These are phyloP conservation scores for Colletotrichum sp. DNA, from an alignment of 2,329 filamentous ascomycete genomes.

Conservation along the genomic window DNA sequence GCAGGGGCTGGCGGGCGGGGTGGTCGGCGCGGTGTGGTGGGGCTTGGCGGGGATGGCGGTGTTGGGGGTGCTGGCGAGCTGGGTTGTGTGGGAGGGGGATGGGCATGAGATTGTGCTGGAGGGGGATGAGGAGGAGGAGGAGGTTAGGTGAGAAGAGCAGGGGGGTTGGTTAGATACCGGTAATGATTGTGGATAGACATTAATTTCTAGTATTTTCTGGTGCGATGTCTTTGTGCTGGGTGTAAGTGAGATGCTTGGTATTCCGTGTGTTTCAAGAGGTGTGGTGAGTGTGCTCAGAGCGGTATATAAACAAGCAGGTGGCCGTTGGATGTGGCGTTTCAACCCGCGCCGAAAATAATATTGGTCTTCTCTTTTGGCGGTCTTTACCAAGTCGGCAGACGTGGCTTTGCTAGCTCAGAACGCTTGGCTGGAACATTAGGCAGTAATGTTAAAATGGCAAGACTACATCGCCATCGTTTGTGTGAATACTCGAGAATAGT, in stretches of 20 bases:
- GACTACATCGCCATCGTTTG: not conserved
- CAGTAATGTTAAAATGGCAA: rapidly evolving
- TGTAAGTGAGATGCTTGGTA: not conserved
- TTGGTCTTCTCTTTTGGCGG: rapidly evolving
- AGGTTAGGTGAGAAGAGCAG: not conserved
- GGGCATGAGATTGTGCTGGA: constrained; percentile 70
- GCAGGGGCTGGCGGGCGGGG: constrained; percentile 56
- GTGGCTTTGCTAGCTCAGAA: not conserved
- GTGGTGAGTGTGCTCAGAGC: no score
- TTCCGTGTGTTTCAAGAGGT: rapidly evolving
- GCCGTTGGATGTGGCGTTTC: not conserved
- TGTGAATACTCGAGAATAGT: not conserved
- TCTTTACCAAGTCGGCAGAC: not conserved
- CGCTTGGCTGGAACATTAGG: not conserved
- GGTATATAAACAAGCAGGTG: not conserved
- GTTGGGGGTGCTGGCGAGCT: constrained; percentile 53
- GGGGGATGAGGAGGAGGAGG: constrained; percentile 52
- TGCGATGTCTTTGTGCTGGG: not conserved
- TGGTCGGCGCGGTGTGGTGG: constrained; percentile 66
- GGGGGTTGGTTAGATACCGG: rapidly evolving
- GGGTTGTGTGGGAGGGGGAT: constrained; percentile 63
- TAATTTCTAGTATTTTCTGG: not conserved
- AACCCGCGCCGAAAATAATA: not conserved
- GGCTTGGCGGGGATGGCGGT: constrained; percentile 53
- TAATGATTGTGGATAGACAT: not conserved